Conservation (phyloP, 306 rosid genomes). For the Lathyrus oleraceus region DNA sequence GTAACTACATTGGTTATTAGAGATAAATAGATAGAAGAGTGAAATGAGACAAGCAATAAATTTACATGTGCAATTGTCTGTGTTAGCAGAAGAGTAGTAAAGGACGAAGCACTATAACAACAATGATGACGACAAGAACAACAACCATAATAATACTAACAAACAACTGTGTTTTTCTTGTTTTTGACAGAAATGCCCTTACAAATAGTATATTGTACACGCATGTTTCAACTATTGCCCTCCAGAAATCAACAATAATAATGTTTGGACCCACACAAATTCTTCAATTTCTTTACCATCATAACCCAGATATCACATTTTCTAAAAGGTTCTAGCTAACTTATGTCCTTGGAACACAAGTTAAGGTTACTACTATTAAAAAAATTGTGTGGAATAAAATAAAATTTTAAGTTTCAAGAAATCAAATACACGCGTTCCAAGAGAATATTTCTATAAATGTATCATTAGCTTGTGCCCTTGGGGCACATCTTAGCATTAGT, state of each 20-base stretch:
- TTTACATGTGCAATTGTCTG: slow-evolving; percentile 63
- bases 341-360: too few species aligned
- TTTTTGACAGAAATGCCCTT: slow-evolving; percentile 41
- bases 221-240: slow-evolving; percentile 32
- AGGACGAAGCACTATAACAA: slow-evolving; percentile 25
- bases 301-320: too few species aligned
- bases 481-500: too few species aligned
- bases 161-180: slow-evolving; percentile 26
- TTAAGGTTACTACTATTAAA: too few species aligned
- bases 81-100: slow-evolving; percentile 27
- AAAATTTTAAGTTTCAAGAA: too few species aligned
- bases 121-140: slow-evolving; percentile 47
- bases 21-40: slow-evolving; percentile 47
- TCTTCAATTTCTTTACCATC: slow-evolving; percentile 1
- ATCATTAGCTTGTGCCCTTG: too few species aligned
- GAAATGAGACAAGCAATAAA: slow-evolving; percentile 61
- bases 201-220: slow-evolving; percentile 26
- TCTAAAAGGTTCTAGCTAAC: too few species aligned
- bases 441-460: too few species aligned
- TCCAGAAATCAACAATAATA: slow-evolving; percentile 27
- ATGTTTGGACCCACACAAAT: slow-evolving; percentile 26
- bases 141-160: slow-evolving; percentile 17
- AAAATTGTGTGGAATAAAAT: too few species aligned
- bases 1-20: slow-evolving; percentile 37
- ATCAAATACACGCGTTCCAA: too few species aligned